These are phyloP conservation scores for Kockovaella imperatae DNA, from an alignment of 768 basidiomycete genomes.

Conservation along the genomic window DNA sequence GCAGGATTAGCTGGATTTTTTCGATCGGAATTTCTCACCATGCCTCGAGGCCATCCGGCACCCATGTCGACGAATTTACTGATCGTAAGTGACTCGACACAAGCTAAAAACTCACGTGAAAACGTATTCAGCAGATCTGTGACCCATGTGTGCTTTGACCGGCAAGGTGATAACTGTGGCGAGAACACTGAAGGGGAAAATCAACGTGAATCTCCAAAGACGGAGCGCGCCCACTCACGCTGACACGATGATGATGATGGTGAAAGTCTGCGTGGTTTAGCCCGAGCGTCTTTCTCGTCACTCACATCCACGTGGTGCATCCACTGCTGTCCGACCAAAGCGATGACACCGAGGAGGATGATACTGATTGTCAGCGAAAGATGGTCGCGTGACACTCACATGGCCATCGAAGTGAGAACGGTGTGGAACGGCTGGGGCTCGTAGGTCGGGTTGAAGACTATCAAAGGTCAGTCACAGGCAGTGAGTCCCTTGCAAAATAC, in stretches of 20 bases:
- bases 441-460: conserved; percentile 56
- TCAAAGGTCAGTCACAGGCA: conserved; percentile 53
- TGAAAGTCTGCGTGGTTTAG: conserved; percentile 49
- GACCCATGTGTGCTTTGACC: conserved; percentile 53
- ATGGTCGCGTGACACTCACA: conserved; percentile 42
- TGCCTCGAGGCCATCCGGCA: conserved; percentile 60
- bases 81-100: not conserved
- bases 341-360: conserved; percentile 49
- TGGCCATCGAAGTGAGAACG: conserved; percentile 56
- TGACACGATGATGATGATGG: conserved; percentile 56
- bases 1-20: not conserved
- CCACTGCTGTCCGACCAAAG: conserved; percentile 53
- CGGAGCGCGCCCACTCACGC: conserved; percentile 2
- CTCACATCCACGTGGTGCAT: conserved; percentile 55
- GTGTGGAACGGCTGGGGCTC: conserved; percentile 52
- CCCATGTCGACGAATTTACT: conserved; percentile 52
- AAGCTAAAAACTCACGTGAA: conserved; percentile 43
- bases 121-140: conserved; percentile 52
- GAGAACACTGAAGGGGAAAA: conserved; percentile 30
- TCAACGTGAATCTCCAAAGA: conserved; percentile 1
- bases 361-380: conserved; percentile 7
- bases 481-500: not conserved
- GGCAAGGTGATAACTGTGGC: conserved; percentile 55
- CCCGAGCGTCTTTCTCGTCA: not conserved
- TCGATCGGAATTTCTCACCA: conserved; percentile 44